Conservation (phyloP, 2,329 filamentous ascomycete genomes). For the Alternaria postmessia region DNA sequence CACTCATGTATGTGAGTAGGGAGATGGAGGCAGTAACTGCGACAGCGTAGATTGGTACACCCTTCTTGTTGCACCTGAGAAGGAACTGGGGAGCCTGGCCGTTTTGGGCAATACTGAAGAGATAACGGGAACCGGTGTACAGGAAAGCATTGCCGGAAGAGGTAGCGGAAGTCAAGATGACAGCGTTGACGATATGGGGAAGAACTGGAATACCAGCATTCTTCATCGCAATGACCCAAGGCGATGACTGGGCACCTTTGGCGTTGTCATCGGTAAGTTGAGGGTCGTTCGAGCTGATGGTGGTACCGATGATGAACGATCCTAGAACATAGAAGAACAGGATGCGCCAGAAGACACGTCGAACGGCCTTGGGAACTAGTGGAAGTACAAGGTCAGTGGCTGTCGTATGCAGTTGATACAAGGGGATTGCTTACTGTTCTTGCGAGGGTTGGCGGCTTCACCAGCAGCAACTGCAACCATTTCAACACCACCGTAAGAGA, state of each 20-base stretch:
- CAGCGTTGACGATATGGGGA: conserved; percentile 77
- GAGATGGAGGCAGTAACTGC: conserved; percentile 52
- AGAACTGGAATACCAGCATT: conserved; percentile 72
- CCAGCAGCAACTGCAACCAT: conserved; percentile 51
- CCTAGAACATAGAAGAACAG: conserved; percentile 63
- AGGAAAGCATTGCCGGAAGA: conserved; percentile 75
- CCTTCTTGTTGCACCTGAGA: conserved; percentile 56
- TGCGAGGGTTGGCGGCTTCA: conserved; percentile 48
- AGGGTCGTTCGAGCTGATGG: conserved; percentile 64
- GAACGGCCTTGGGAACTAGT: conserved; percentile 61
- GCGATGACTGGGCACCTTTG: conserved; percentile 47
- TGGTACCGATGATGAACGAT: conserved; percentile 66
- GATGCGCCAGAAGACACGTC: conserved; percentile 64
- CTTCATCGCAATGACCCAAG: conserved; percentile 70
- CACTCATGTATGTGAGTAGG: conserved; percentile 60
- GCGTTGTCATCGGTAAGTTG: conserved; percentile 57
- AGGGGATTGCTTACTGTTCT: conserved; percentile 52
- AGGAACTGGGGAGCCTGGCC: conserved; percentile 62
- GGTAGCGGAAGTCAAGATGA: conserved; percentile 76
- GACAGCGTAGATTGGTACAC: conserved; percentile 54
- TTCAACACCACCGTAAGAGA: conserved; percentile 49
- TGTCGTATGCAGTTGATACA: not conserved
- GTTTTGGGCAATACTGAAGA: conserved; percentile 60
- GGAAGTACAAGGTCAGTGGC: not conserved
- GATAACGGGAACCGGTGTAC: conserved; percentile 61